A percentile compares a stretch with the other conserved stretches of the same genome.
These are phyloP conservation scores for Lotus japonicus DNA, from an alignment of 306 rosid genomes.

Conservation along the genomic window DNA sequence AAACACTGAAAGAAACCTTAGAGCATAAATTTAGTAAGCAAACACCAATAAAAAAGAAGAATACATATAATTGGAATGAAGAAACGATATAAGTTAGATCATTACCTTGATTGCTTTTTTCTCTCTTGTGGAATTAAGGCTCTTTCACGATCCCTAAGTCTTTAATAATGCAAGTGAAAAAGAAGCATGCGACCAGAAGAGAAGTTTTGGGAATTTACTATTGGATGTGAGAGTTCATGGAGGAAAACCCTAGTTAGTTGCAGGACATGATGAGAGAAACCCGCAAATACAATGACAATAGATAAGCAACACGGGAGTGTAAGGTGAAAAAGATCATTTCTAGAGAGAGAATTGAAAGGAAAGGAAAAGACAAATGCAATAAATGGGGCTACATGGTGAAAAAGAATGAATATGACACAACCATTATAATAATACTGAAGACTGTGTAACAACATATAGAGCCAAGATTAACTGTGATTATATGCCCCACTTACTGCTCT, in stretches of 20 bases:
- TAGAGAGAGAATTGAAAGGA: conserved; percentile 24
- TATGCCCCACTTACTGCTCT: background rate
- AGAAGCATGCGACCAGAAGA: conserved; percentile 30
- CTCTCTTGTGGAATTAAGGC: conserved; percentile 8
- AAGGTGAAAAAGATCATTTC: conserved; percentile 38
- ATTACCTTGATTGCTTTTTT: conserved; percentile 31
- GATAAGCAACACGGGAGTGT: conserved; percentile 35
- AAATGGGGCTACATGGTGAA: conserved; percentile 23
- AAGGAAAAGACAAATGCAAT: conserved; percentile 39
- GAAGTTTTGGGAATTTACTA: conserved; percentile 31
- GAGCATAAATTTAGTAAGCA: background rate
- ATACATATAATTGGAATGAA: conserved; percentile 4
- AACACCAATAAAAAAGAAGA: no score
- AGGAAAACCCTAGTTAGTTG: conserved; percentile 66
- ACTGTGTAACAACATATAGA: conserved; percentile 11
- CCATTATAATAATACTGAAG: conserved; percentile 21
- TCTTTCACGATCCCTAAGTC: conserved; percentile 37
- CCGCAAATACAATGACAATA: conserved; percentile 46
- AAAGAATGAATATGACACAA: conserved; percentile 28
- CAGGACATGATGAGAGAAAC: conserved; percentile 37
- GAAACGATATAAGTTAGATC: conserved; percentile 17
- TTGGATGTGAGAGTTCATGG: conserved; percentile 46
- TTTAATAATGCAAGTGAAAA: conserved; percentile 33
- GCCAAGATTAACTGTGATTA: conserved; percentile 12
- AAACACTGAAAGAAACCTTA: conserved; percentile 17